Percentiles rank a stretch among this genome's conserved stretches.
Conservation (phyloP, 345 rosid species). For the Pistacia vera region DNA sequence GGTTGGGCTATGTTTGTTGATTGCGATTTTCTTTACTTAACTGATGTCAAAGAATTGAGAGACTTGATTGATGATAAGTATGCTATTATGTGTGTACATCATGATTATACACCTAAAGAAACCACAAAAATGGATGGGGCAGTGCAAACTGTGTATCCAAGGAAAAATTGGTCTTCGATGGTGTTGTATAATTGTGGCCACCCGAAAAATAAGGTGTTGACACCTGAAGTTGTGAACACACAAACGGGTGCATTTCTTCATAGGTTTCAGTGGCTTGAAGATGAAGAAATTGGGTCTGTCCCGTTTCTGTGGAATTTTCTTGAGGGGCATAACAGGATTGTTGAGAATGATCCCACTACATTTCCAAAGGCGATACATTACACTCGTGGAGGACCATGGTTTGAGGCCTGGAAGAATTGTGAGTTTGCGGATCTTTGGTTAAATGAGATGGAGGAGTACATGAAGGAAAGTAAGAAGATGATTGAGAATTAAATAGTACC, state of each 20-base stretch:
- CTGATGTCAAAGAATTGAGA: constrained; percentile 74
- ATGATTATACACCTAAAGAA: constrained; percentile 88
- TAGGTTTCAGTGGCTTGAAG: constrained; percentile 97
- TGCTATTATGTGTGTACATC: constrained; percentile 96
- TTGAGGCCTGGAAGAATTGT: constrained; percentile 91
- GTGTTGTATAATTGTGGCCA: constrained; percentile 93
- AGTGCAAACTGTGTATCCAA: constrained; percentile 87
- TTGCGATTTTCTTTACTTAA: constrained; percentile 88
- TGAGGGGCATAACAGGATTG: constrained; percentile 87
- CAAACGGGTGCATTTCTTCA: constrained; percentile 90
- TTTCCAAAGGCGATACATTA: constrained; percentile 85
- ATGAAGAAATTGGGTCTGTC: constrained; percentile 81
- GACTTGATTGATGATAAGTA: constrained; percentile 85
- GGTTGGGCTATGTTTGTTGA: constrained; percentile 99
- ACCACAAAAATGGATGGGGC: constrained; percentile 98
- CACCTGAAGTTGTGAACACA: constrained; percentile 68
- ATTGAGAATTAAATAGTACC: constrained; percentile 18
- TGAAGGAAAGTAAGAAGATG: constrained; percentile 30
- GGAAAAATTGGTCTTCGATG: constrained; percentile 99
- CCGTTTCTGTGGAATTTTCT: constrained; percentile 95
- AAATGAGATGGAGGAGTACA: constrained; percentile 68
- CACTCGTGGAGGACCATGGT: constrained; percentile 99
- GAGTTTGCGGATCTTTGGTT: constrained; percentile 95
- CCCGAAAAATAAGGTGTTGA: constrained; percentile 77
- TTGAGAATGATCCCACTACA: constrained; percentile 59